phyloP scores from a whole-genome alignment of 768 basidiomycete genomes.

The Gyrodon lividus region DNA sequence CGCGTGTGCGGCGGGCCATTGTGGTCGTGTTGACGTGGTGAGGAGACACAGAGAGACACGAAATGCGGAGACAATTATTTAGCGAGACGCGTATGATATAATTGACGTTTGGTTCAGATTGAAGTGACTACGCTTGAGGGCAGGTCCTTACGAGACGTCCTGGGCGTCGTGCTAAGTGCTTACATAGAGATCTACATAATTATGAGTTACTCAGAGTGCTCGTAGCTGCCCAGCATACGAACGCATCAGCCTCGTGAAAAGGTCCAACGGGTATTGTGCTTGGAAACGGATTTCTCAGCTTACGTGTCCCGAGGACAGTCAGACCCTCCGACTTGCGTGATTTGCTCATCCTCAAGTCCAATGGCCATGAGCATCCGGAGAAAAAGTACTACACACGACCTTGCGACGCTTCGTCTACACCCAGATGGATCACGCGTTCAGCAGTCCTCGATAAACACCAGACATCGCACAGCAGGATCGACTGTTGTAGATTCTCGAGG shows the following conservation, averaged over 20 bases:
- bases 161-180: too few species aligned
- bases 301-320: background rate
- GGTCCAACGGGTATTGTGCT: too few species aligned
- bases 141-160: slow-evolving; percentile 13
- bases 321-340: too few species aligned
- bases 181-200: too few species aligned
- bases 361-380: slow-evolving; percentile 34
- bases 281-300: too few species aligned
- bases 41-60: background rate
- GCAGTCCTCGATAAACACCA: slow-evolving; percentile 38
- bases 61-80: background rate
- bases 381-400: slow-evolving; percentile 61
- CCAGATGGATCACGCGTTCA: slow-evolving; percentile 62
- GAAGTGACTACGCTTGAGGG: slow-evolving; percentile 17
- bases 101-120: background rate
- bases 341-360: too few species aligned
- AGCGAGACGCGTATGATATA: slow-evolving; percentile 18
- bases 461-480: slow-evolving; percentile 33
- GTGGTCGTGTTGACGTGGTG: slow-evolving; percentile 1
- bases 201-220: background rate
- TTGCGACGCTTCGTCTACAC: slow-evolving; percentile 61
- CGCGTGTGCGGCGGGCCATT: slow-evolving; percentile 32
- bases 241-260: too few species aligned
- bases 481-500: slow-evolving; percentile 47
- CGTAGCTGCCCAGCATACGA: too few species aligned